Evolutionary conservation across 768 basidiomycete genomes (phyloP).

Genomic region (Neoboletus magnificus): DNA sequence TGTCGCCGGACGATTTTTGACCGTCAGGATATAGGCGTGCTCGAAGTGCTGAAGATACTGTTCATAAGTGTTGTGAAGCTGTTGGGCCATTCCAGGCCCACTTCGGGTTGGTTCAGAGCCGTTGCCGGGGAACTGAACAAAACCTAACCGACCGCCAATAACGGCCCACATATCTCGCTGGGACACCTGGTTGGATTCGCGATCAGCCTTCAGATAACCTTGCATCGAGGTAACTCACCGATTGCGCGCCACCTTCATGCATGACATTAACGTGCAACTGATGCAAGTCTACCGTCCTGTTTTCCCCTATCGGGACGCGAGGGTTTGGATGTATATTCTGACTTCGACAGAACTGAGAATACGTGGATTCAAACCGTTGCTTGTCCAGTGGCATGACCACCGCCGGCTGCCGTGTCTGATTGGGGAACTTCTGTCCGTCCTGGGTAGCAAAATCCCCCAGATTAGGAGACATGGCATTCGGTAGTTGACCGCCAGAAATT

Average conservation of each 20-base stretch:
- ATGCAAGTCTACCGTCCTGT: conserved; percentile 57
- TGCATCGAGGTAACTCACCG: conserved; percentile 36
- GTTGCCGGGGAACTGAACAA: conserved; percentile 60
- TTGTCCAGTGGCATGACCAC: conserved; percentile 45
- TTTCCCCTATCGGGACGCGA: conserved; percentile 47
- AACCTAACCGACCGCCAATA: conserved; percentile 65
- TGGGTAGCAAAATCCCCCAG: conserved; percentile 25
- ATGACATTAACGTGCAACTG: conserved; percentile 57
- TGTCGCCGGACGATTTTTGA: conserved; percentile 22
- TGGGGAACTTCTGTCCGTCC: conserved; percentile 21
- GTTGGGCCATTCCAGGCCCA: conserved; percentile 59
- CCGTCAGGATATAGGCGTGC: conserved; percentile 44
- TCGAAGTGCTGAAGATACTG: conserved; percentile 59
- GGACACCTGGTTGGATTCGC: conserved; percentile 41
- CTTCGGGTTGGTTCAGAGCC: conserved; percentile 59
- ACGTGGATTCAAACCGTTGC: conserved; percentile 48
- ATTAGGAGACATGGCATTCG: conserved; percentile 35
- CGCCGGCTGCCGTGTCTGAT: conserved; percentile 13
- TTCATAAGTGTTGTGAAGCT: conserved; percentile 58
- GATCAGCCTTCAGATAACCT: conserved; percentile 5
- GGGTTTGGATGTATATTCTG: conserved; percentile 40
- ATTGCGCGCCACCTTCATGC: conserved; percentile 49
- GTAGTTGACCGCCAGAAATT: conserved; percentile 26
- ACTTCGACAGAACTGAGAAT: conserved; percentile 45
- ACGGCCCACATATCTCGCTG: conserved; percentile 59